Conservation (phyloP, 176 grass and related monocot species). For the Stipa capillata region DNA sequence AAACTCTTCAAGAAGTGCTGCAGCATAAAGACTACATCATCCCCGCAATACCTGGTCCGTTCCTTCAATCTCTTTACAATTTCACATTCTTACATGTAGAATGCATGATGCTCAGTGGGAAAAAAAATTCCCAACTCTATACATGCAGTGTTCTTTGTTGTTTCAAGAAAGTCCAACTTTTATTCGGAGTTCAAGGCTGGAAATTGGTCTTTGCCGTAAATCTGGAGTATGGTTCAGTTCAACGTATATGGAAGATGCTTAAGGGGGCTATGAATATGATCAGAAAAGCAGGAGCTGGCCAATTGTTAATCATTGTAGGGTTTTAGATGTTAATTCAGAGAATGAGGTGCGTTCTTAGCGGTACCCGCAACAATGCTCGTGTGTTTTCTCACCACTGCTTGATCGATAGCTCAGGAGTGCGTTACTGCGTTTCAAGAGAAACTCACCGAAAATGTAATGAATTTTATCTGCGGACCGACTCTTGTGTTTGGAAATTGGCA, state of each 20-base stretch:
- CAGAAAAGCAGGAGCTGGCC: background rate
- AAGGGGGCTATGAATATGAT: background rate
- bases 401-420: background rate
- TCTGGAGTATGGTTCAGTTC: background rate
- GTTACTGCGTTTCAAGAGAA: background rate
- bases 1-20: conserved; percentile 61
- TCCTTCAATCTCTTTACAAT: background rate
- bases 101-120: background rate
- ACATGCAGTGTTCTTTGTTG: conserved; percentile 77
- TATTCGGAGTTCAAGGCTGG: conserved; percentile 68
- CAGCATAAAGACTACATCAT: conserved; percentile 54
- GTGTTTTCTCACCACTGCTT: background rate
- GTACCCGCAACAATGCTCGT: background rate
- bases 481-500: background rate
- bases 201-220: conserved; percentile 72
- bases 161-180: conserved; percentile 76
- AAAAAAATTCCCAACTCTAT: background rate
- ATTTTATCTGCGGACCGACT: background rate
- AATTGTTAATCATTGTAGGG: background rate
- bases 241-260: background rate
- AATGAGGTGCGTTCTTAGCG: background rate
- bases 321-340: background rate
- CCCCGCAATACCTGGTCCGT: conserved; percentile 69
- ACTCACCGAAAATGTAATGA: background rate
- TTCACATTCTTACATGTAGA: background rate